Conservation (phyloP, 352 stramenopile species). For the Pythium rishiriense region DNA sequence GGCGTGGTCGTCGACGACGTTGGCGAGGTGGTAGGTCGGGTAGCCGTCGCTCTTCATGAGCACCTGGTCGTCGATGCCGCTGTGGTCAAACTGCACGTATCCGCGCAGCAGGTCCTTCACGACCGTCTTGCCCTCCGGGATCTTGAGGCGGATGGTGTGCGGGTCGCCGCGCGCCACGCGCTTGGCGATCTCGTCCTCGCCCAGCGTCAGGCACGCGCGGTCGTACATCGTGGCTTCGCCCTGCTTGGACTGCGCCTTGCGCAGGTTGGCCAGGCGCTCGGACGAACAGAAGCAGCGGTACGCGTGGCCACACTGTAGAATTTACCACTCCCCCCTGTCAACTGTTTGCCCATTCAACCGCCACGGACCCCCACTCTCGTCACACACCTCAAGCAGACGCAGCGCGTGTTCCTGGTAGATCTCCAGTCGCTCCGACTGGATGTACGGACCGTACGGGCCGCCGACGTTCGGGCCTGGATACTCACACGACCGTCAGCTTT, state of each 20-base stretch:
- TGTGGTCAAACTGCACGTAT: constrained; percentile 90
- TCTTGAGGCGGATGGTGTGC: constrained; percentile 95
- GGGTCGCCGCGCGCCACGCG: constrained; percentile 87
- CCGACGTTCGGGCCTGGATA: constrained; percentile 84
- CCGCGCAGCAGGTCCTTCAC: constrained; percentile 97
- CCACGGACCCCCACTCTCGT: not conserved
- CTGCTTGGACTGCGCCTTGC: constrained; percentile 86
- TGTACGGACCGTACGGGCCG: constrained; percentile 93
- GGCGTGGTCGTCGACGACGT: constrained; percentile 95
- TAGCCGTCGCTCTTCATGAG: constrained; percentile 94
- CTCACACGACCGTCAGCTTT: no score
- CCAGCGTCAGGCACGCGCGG: constrained; percentile 93
- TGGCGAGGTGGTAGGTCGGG: constrained; percentile 92
- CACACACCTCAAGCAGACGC: constrained; percentile 76
- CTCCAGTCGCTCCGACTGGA: constrained; percentile 94
- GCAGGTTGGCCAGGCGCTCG: constrained; percentile 92
- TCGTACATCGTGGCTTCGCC: constrained; percentile 97
- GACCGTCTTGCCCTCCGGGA: constrained; percentile 90
- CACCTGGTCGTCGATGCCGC: constrained; percentile 89
- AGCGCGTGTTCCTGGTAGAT: constrained; percentile 94
- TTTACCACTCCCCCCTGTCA: not conserved
- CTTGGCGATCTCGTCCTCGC: constrained; percentile 84
- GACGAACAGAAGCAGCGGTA: constrained; percentile 98
- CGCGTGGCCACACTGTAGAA: constrained; percentile 80
- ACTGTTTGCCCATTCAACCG: not conserved